Conservation (phyloP, 1,284 basidiomycete species). For the Phenoliferia sp. region DNA sequence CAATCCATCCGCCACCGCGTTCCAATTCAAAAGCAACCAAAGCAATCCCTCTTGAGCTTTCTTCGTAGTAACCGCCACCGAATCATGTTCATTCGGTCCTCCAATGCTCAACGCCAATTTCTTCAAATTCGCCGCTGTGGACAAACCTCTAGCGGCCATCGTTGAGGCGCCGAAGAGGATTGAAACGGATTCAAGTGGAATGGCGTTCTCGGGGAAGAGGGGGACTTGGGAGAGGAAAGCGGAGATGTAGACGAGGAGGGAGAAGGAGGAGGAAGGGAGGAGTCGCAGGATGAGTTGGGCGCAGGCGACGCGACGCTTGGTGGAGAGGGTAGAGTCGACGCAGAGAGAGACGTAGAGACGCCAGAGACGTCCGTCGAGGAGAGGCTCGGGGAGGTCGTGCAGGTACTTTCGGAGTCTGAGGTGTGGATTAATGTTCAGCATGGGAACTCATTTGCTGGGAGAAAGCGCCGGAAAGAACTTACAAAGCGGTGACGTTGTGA, state of each 20-base stretch:
- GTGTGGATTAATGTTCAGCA: too few species aligned
- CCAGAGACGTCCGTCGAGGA: constrained; percentile 41
- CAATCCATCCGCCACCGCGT: constrained; percentile 22
- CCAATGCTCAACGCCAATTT: constrained; percentile 19
- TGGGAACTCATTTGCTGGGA: neutral
- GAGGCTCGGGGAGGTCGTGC: constrained; percentile 50
- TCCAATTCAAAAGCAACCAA: constrained; percentile 30
- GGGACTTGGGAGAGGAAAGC: constrained; percentile 53
- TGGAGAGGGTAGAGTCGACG: constrained; percentile 32
- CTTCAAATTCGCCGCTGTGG: neutral
- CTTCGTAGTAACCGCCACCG: constrained; percentile 9
- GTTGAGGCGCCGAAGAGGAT: constrained; percentile 42
- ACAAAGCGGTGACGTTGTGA: constrained; percentile 57
- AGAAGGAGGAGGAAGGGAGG: constrained; percentile 55
- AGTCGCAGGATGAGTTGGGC: constrained; percentile 58
- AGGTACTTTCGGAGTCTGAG: constrained; percentile 53
- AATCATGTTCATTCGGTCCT: constrained; percentile 18
- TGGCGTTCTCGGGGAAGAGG: constrained; percentile 41
- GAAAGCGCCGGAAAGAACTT: neutral
- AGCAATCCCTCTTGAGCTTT: constrained; percentile 20
- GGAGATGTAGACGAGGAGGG: constrained; percentile 58
- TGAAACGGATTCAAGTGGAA: constrained; percentile 40
- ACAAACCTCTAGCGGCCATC: constrained; percentile 19
- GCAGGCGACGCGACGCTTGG: constrained; percentile 37
- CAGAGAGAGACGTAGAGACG: constrained; percentile 40